Base-by-base conservation (phyloP, 2,329 filamentous ascomycete genomes). In the Metarhizium sp. region DNA sequence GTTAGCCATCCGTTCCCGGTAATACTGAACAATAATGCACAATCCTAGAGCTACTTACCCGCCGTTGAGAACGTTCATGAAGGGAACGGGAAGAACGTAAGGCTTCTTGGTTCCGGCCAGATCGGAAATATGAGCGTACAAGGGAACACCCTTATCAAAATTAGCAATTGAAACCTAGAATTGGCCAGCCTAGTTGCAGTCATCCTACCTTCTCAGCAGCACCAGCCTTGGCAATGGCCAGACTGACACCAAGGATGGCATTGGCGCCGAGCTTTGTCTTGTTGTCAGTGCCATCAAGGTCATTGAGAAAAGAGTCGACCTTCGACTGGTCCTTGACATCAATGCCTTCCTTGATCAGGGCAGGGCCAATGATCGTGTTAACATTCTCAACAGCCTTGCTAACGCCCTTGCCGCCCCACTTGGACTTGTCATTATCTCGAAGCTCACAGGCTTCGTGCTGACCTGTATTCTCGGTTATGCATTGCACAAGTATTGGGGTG, bases 61-160 rank as follows among this genome's bases (percentile, higher is more conserved):
- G 66, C 90, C 90, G 75, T 95, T 95, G 64, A 95, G 81, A 71
- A 95, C 90, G 78, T 95, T 95, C 86, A 90, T 89, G 84, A 95
- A 95, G 66, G 90, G 90, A 63, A 94, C 89, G 59, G 90, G 90
- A 42, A 95, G 86, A 64, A 94, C 89, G 67, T 90, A 94, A 69
- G 89, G 88, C 83, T 92, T 91, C 84, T 92, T 92, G 73, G 88
- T 92, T 65, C 88, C 89, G 63, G 89, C 87, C 62, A 94, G 85
- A 73, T 92, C 87, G 68, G 89, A 92, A 69, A 95, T 82, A 76
- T 94, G 90, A 65, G 86, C 87, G 72, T 94, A 95, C 65, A 95
- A 85, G 69, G 90, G 89, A 61, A 95, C 84, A 63, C 84, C 84
- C 84, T 84, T 52, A 18, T 30, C 16, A 55, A 38, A n/a, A 30